Evolutionary conservation across 768 basidiomycete species (phyloP).

Genomic region (Pisolithus albus): DNA sequence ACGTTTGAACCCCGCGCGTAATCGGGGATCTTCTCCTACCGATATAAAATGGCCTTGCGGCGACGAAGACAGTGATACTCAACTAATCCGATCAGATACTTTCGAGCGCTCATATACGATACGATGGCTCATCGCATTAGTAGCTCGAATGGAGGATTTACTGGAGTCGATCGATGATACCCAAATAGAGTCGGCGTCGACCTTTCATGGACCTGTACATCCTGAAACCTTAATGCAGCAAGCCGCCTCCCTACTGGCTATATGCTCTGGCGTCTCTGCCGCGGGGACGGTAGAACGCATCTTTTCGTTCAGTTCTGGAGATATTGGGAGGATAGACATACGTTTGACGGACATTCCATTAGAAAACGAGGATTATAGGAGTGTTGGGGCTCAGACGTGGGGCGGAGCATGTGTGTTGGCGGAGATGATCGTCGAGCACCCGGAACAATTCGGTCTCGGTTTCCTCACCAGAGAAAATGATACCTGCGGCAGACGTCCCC

Average conservation of each 20-base stretch:
- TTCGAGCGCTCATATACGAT: constrained; percentile 69
- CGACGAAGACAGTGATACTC: constrained; percentile 7
- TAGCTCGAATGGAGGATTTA: constrained; percentile 31
- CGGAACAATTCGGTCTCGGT: constrained; percentile 42
- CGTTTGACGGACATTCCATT: constrained; percentile 62
- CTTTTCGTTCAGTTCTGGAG: constrained; percentile 37
- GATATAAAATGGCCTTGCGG: background rate
- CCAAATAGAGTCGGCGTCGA: background rate
- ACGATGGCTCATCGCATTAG: constrained; percentile 66
- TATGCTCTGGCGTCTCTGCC: constrained; percentile 56
- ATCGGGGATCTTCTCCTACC: background rate
- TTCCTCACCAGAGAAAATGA: background rate
- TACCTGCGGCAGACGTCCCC: background rate
- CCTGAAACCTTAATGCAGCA: constrained; percentile 39
- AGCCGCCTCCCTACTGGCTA: constrained; percentile 58
- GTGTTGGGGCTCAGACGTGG: constrained; percentile 89
- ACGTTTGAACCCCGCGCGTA: background rate
- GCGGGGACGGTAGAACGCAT: constrained; percentile 51
- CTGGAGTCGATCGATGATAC: background rate
- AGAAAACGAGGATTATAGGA: constrained; percentile 60
- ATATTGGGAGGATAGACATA: constrained; percentile 27
- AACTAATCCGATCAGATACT: constrained; percentile 42
- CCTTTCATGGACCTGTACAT: background rate
- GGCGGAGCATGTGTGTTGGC: constrained; percentile 78
- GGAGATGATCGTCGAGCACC: constrained; percentile 58